These are phyloP conservation scores for Fraxinus pennsylvanica DNA, from an alignment of 257 asterid genomes.

Conservation along the genomic window DNA sequence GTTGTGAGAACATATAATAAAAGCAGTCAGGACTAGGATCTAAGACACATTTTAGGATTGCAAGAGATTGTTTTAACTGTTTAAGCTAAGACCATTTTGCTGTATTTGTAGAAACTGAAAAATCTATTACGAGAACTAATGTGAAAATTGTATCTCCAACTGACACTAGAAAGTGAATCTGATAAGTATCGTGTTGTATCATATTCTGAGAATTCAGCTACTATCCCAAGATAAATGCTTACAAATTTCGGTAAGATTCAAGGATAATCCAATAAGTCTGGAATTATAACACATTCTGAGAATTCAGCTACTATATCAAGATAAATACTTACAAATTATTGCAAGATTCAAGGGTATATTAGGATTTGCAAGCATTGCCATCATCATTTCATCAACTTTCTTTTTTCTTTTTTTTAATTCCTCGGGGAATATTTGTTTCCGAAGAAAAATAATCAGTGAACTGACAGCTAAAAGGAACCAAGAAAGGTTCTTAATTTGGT, in stretches of 20 bases:
- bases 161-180: neutral
- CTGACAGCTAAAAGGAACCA: neutral
- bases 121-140: neutral
- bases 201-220: neutral
- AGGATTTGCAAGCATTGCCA: neutral
- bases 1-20: neutral
- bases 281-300: neutral
- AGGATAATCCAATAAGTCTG: neutral
- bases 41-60: neutral
- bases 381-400: neutral
- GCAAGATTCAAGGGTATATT: neutral
- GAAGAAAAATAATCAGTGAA: neutral
- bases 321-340: neutral
- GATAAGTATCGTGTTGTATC: neutral
- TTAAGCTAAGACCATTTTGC: neutral
- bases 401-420: no score
- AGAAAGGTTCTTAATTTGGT: neutral
- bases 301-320: neutral
- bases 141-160: neutral
- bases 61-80: neutral
- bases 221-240: neutral
- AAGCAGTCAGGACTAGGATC: neutral
- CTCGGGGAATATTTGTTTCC: neutral
- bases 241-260: neutral
- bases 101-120: neutral